Evolutionary conservation across 2,329 filamentous ascomycete genomes (phyloP).

Genomic region (Botrytis cinerea): DNA sequence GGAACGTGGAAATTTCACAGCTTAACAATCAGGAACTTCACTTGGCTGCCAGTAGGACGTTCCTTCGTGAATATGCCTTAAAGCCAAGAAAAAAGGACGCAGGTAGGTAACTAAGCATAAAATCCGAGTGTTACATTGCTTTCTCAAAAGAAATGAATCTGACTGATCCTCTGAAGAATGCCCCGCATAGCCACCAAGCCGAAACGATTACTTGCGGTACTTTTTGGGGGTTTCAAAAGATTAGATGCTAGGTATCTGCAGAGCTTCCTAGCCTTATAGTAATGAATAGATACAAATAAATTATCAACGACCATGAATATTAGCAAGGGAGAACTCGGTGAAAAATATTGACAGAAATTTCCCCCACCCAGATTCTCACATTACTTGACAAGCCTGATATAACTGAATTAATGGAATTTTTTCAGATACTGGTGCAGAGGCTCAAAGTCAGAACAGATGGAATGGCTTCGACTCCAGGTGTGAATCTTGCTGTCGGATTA

Average conservation of each 20-base stretch:
- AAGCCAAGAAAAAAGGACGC: neutral
- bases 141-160: neutral
- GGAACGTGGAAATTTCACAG: neutral
- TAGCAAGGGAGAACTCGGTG: neutral
- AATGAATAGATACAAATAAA: neutral
- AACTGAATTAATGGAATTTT: too few relatives aligned
- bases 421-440: neutral
- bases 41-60: neutral
- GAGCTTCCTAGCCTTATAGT: neutral
- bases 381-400: rapidly evolving
- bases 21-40: neutral
- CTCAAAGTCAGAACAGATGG: neutral
- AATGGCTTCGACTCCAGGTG: neutral
- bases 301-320: neutral
- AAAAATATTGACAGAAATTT: neutral
- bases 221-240: neutral
- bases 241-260: neutral
- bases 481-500: neutral
- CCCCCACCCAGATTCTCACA: rapidly evolving
- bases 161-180: neutral
- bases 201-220: neutral
- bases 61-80: neutral
- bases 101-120: neutral
- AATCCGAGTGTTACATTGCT: neutral
- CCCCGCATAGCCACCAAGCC: neutral